Evolutionary conservation across 257 asterid genomes (phyloP), one percentile per base, ranked within the genome.

Genomic region (Gentiana dahurica): DNA sequence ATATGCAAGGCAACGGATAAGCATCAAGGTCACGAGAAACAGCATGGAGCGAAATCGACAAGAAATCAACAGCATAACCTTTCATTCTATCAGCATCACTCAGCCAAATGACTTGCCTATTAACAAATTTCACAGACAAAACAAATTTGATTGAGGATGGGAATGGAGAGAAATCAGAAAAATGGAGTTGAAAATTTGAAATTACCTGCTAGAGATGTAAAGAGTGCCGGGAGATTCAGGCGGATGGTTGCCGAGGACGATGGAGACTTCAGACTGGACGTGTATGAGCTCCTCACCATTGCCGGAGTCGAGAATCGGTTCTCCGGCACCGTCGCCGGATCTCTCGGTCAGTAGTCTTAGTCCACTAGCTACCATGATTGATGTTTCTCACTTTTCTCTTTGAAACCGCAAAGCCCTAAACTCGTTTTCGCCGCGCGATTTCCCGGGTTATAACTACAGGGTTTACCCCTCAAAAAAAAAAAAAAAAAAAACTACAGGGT

Each of bases 11-110:
- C 64, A 81, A 71, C 10, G 82, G 59, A 56, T 91, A 91, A 44
- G 96, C 84, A 74, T 91, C 98, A 0, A 94, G 89, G 43, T 87
- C 98, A 36, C 92, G 81, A 13, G 98, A 91, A 12, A 91, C 94
- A 10, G 95, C 98, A 51, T 91, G 98, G 51, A 91, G 94, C 34
- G 87, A 81, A 63, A 87, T 66, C 4, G 89, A 77, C 44, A 77
- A 37, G 73, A 91, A 87, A 75, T 83, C 93, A 15, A 87, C 95
- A 0, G 94, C 95, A 50, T 79, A 91, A 43, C 98, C 98, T 67
- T 72, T 79, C 8, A 60, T 68, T 62, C 83, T 75, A 55, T 91
- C 94, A 34, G 81, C 35, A 53, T 87, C 95, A 58, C 95, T 87
- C 82, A 91, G 67, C 98, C 98, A 91, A 74, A 91, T 81, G 54